Percentiles rank a stretch among this genome's conserved stretches.
These are phyloP conservation scores for Daucus carota DNA, from an alignment of 129 eudicot species.

Conservation along the genomic window DH1_v3.0 NC_030383.2:48849501-48850000, in stretches of 20 bases:
- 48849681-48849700: conserved; percentile 2
- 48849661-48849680: neutral
- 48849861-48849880: neutral
- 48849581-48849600: neutral
- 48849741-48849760: conserved; percentile 10
- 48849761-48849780: conserved; percentile 12
- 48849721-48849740: neutral
- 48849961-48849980: conserved; percentile 81
- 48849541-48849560: neutral
- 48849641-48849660: neutral
- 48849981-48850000: conserved; percentile 7
- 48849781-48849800: conserved; percentile 24
- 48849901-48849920: conserved; percentile 68
- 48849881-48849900: neutral
- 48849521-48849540: neutral
- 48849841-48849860: neutral
- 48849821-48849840: neutral
- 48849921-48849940: conserved; percentile 71
- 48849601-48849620: neutral
- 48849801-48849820: conserved; percentile 68
- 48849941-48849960: conserved; percentile 77
- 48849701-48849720: neutral
- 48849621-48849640: neutral
- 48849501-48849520: neutral
- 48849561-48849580: neutral